phyloP scores from a whole-genome alignment of 148 eudicot genomes.

The Tetragonia tetragonoides region DNA sequence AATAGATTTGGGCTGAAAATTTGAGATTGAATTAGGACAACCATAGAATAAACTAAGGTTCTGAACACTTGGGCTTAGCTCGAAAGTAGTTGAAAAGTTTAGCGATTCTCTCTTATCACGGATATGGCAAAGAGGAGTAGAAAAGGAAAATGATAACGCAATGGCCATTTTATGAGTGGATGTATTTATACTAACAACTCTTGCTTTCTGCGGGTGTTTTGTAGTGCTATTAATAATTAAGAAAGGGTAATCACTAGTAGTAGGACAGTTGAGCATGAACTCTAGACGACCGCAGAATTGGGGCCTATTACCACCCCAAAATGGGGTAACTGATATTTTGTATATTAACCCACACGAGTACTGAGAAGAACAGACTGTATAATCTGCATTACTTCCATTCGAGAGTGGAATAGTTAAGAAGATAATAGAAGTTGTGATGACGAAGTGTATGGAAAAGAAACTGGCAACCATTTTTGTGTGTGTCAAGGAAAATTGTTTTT shows the following conservation, averaged over 20 bases:
- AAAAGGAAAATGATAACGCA: not conserved
- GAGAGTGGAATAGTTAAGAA: not conserved
- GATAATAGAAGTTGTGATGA: not conserved
- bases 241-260: not conserved
- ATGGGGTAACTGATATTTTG: constrained; percentile 4
- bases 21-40: not conserved
- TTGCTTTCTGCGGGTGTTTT: not conserved
- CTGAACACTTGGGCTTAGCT: not conserved
- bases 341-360: constrained; percentile 5
- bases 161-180: not conserved
- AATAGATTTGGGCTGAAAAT: not conserved
- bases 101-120: not conserved
- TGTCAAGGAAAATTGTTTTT: too few relatives aligned
- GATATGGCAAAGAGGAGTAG: not conserved
- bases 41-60: not conserved
- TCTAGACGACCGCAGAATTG: not conserved
- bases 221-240: not conserved
- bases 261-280: not conserved
- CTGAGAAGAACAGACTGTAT: not conserved
- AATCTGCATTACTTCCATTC: not conserved
- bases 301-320: constrained; percentile 10
- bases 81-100: not conserved
- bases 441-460: not conserved
- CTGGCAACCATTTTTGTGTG: not conserved
- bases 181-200: not conserved